These are phyloP conservation scores for Hericium erinaceus DNA, from an alignment of 768 basidiomycete genomes.

Conservation along the genomic window DNA sequence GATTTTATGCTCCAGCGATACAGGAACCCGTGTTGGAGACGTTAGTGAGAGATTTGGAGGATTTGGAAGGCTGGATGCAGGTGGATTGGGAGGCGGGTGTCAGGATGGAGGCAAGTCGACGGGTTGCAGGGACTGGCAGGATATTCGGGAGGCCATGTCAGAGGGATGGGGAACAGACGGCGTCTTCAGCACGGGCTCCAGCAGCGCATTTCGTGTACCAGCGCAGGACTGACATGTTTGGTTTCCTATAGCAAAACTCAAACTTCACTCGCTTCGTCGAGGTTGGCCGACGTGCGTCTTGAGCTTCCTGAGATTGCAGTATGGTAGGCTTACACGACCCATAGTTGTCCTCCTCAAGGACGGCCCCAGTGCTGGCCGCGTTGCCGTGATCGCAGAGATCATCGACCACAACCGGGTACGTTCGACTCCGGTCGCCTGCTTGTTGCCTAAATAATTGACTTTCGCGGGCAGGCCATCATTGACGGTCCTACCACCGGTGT, in stretches of 20 bases:
- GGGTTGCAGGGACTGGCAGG: background rate
- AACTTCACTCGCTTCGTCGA: slow-evolving; percentile 97
- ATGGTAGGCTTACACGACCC: background rate
- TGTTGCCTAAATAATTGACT: background rate
- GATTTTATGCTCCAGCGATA: background rate
- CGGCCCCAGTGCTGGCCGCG: slow-evolving; percentile 78
- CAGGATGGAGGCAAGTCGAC: background rate
- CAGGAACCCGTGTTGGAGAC: background rate
- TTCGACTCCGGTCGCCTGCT: background rate
- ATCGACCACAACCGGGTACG: slow-evolving; percentile 98
- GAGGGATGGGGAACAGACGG: too few species aligned
- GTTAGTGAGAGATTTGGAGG: background rate
- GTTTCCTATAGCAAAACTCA: slow-evolving; percentile 29
- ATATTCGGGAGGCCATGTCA: background rate
- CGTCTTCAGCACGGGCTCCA: background rate
- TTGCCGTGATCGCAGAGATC: slow-evolving; percentile 94
- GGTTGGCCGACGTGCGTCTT: slow-evolving; percentile 82
- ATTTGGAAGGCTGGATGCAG: background rate
- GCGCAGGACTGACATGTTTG: background rate
- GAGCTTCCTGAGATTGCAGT: background rate
- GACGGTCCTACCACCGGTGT: slow-evolving; percentile 91
- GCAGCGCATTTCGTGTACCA: background rate
- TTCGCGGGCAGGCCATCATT: slow-evolving; percentile 67
- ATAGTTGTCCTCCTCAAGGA: slow-evolving; percentile 88
- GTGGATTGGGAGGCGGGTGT: background rate